A percentile compares a stretch with the other conserved stretches of the same genome.
phyloP scores from a whole-genome alignment of 225 moss, liverwort and hornwort genomes.

The Rhytidiadelphus loreus region DNA sequence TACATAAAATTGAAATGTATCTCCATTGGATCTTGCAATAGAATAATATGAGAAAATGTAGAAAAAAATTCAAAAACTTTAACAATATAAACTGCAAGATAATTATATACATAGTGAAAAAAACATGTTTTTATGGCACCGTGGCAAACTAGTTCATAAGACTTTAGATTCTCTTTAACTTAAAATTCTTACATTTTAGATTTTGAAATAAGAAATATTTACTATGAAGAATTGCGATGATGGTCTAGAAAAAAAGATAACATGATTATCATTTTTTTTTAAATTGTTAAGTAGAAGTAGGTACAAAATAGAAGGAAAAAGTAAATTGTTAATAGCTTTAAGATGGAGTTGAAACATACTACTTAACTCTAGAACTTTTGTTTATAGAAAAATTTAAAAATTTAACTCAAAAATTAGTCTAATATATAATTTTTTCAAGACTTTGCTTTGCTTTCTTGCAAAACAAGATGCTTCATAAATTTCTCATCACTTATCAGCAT shows the following conservation, averaged over 20 bases:
- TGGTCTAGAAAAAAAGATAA: rapidly evolving
- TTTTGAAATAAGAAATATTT: not conserved
- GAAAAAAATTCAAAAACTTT: too few species aligned
- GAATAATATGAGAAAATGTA: rapidly evolving
- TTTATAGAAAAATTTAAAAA: not conserved
- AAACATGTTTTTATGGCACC: too few species aligned
- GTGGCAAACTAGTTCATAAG: too few species aligned
- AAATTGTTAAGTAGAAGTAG: too few species aligned
- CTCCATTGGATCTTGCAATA: not conserved
- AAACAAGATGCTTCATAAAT: too few species aligned
- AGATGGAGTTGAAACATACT: not conserved
- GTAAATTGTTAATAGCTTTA: not conserved
- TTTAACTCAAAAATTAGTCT: too few species aligned
- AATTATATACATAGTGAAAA: too few species aligned
- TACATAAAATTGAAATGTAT: not conserved
- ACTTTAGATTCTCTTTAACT: not conserved
- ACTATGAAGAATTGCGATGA: not conserved
- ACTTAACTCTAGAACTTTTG: rapidly evolving
- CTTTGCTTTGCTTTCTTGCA: not conserved
- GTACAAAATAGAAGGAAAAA: rapidly evolving
- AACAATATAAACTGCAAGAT: too few species aligned
- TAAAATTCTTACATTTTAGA: not conserved
- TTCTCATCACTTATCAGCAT: not conserved
- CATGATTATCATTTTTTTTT: not conserved
- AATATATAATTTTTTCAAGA: not conserved